Conservation (phyloP, 768 basidiomycete species). For the Phanerodontia chrysosporium region DNA sequence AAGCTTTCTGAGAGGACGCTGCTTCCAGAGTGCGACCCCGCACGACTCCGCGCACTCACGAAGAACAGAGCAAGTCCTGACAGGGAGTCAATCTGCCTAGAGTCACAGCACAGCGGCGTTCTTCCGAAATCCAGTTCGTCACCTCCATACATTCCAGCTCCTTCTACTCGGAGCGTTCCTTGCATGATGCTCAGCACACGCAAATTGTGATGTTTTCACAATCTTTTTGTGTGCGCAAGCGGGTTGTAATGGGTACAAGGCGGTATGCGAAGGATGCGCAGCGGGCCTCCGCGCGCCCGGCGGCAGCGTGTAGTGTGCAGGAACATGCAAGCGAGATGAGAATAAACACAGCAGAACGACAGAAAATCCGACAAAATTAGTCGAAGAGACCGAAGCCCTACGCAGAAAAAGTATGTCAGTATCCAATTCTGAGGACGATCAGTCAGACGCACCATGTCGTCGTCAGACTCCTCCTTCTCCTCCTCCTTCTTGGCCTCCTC, state of each 20-base stretch:
- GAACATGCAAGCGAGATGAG: not conserved
- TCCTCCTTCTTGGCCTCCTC: conserved; percentile 83
- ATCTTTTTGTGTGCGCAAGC: conserved; percentile 7
- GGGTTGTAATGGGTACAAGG: conserved; percentile 8
- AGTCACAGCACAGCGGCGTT: too few species aligned
- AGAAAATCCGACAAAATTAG: conserved; percentile 39
- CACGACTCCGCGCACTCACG: too few species aligned
- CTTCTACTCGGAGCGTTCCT: not conserved
- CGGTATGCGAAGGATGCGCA: conserved; percentile 5
- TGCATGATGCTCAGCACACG: not conserved
- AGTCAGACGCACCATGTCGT: conserved; percentile 68
- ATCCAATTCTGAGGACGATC: not conserved
- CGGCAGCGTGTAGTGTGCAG: conserved; percentile 3
- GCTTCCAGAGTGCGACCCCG: too few species aligned
- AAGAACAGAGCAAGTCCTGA: too few species aligned
- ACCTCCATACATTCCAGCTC: not conserved
- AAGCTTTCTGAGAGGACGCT: too few species aligned
- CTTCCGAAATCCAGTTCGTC: too few species aligned
- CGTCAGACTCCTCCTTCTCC: conserved; percentile 87
- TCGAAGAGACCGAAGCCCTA: conserved; percentile 98
- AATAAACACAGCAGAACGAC: conserved; percentile 4
- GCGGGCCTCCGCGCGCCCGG: conserved; percentile 2
- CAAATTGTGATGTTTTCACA: conserved; percentile 3
- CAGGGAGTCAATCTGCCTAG: too few species aligned
- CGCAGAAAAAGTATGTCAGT: not conserved